phyloP scores from a whole-genome alignment of 75 land plant species.

The Pinus tabuliformis region DNA sequence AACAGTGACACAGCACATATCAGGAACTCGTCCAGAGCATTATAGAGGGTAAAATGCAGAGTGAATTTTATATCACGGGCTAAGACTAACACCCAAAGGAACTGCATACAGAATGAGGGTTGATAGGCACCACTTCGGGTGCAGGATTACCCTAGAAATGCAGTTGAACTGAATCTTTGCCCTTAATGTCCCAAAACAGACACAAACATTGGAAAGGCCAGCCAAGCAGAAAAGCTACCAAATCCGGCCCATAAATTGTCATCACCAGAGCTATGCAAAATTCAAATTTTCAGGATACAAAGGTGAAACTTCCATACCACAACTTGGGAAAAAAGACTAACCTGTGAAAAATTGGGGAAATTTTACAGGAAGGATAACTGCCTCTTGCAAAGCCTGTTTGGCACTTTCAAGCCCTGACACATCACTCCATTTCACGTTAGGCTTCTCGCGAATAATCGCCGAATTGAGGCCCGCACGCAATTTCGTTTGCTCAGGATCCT shows the following conservation, averaged over 20 bases:
- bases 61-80: not conserved
- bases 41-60: not conserved
- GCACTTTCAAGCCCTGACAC: slow-evolving; percentile 56
- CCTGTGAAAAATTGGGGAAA: slow-evolving; percentile 59
- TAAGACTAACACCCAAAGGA: not conserved
- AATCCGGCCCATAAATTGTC: not conserved
- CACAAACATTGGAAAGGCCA: not conserved
- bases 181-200: not conserved
- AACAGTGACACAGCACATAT: not conserved
- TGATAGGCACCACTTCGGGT: not conserved
- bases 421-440: slow-evolving; percentile 48
- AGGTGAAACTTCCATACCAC: not conserved
- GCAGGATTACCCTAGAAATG: not conserved
- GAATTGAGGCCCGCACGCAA: slow-evolving; percentile 47
- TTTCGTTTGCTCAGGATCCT: slow-evolving; percentile 50
- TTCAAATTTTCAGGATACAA: not conserved
- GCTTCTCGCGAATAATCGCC: slow-evolving; percentile 47
- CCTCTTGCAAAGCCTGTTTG: slow-evolving; percentile 54
- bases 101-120: not conserved
- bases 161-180: not conserved
- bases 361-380: slow-evolving; percentile 52
- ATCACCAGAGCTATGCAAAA: not conserved
- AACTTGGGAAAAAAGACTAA: not conserved
- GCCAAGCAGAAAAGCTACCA: too few species aligned
- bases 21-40: not conserved